phyloP scores from a whole-genome alignment of 306 rosid species.

The Bauhinia variegata region DNA sequence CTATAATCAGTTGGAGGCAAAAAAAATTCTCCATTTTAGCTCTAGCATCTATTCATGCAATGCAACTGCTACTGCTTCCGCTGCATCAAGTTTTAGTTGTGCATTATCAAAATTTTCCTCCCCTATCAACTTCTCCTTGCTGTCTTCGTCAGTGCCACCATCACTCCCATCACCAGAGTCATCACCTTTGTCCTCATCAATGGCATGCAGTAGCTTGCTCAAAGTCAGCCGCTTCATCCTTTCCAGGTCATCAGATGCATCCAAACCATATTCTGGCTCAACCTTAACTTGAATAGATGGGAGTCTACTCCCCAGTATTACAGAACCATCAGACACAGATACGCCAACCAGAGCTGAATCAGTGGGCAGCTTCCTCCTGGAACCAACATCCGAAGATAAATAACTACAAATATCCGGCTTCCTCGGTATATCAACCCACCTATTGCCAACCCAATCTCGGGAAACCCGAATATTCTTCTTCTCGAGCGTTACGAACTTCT shows the following conservation, averaged over 20 bases:
- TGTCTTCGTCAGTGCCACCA: slow-evolving; percentile 31
- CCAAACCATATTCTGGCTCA: slow-evolving; percentile 39
- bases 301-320: slow-evolving; percentile 34
- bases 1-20: slow-evolving; percentile 37
- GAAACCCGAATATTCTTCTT: slow-evolving; percentile 59
- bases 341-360: slow-evolving; percentile 36
- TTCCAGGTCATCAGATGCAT: slow-evolving; percentile 38
- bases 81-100: slow-evolving; percentile 43
- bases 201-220: slow-evolving; percentile 42
- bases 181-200: slow-evolving; percentile 39
- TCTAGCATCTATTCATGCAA: slow-evolving; percentile 31
- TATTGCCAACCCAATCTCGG: slow-evolving; percentile 65
- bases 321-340: slow-evolving; percentile 35
- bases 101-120: slow-evolving; percentile 44
- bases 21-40: slow-evolving; percentile 25
- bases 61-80: slow-evolving; percentile 38
- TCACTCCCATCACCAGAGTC: slow-evolving; percentile 31
- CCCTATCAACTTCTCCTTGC: slow-evolving; percentile 19
- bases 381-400: slow-evolving; percentile 45
- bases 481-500: slow-evolving; percentile 46
- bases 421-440: slow-evolving; percentile 60
- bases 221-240: slow-evolving; percentile 31
- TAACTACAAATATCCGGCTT: slow-evolving; percentile 55
- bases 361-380: slow-evolving; percentile 32
- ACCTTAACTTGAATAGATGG: slow-evolving; percentile 33